Evolutionary conservation across 768 basidiomycete genomes (phyloP), one percentile per base, ranked within the genome.

Genomic region (Boletus reticuloceps): DNA sequence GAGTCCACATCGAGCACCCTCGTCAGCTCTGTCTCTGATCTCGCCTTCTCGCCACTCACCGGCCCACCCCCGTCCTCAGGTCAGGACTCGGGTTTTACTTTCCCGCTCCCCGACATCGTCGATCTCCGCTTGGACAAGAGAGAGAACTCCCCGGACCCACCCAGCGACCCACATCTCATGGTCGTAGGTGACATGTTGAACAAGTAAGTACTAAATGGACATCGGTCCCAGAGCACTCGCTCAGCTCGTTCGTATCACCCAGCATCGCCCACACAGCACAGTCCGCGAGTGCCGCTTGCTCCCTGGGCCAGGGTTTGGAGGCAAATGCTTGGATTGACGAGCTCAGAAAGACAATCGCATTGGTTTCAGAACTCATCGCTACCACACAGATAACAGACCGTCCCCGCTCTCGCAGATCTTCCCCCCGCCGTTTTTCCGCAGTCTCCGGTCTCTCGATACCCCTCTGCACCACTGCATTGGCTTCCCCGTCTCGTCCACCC

Each of bases 261-360:
- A 86, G 85, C 67, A 84, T 87, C 60, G 82, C 80, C 40, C 77
- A 80, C 51, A 84, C 83, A 16, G 84, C 84, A 38, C 75, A 78
- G 50, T 80, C 81, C 42, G 84, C 82, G 41, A 80, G 77, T 40
- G 75, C 75, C 38, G 78, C 79, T 34, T 84, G 80, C 58, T 72
- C 72, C 29, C 57, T 68, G 16, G 78, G 70, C n/a, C 77, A 81
- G 58, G 76, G 75, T 47, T 56, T 73, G 9, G 78, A 80, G 60
- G 79, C 80, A 7, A 74, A 75, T 39, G 75, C 67, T 29, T 80
- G 79, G 61, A 78, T 85, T 51, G 81, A 79, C 62, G 77, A 83
- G 55, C 75, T 85, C 61, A 82, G 74, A 64, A 76, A 78, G 64
- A 79, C 80, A 36, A 79, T 85, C 50, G 69, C 73, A 6, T 68